Conservation (phyloP, 352 stramenopile species). For the Phytopythium helicoides region DNA sequence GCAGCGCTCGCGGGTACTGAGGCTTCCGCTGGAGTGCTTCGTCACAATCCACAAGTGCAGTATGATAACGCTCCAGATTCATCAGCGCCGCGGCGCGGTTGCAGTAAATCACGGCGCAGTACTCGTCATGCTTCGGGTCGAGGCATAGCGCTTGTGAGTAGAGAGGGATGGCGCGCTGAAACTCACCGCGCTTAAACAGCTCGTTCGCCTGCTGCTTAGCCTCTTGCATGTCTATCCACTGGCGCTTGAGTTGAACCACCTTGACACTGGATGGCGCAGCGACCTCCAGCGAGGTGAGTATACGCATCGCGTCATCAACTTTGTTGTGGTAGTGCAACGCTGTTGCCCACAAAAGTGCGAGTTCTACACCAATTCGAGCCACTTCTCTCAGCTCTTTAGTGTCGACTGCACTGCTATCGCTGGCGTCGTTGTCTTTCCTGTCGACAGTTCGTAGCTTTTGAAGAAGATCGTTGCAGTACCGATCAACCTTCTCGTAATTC, state of each 20-base stretch:
- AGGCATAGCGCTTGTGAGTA: slow-evolving; percentile 70
- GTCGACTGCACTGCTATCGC: not conserved
- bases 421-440: slow-evolving; percentile 1
- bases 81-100: slow-evolving; percentile 83
- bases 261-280: slow-evolving; percentile 69
- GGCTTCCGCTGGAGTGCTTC: slow-evolving; percentile 62
- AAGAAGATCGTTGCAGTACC: slow-evolving; percentile 51
- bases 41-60: slow-evolving; percentile 72
- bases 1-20: slow-evolving; percentile 48
- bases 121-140: slow-evolving; percentile 67
- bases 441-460: slow-evolving; percentile 40
- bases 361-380: slow-evolving; percentile 53
- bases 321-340: slow-evolving; percentile 79
- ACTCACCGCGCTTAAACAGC: slow-evolving; percentile 58
- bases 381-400: slow-evolving; percentile 43
- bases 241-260: slow-evolving; percentile 65
- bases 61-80: slow-evolving; percentile 59
- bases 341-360: slow-evolving; percentile 49
- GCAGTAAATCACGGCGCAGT: slow-evolving; percentile 76
- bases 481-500: slow-evolving; percentile 45
- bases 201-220: slow-evolving; percentile 69
- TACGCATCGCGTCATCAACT: slow-evolving; percentile 46
- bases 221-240: slow-evolving; percentile 65
- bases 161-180: slow-evolving; percentile 40
- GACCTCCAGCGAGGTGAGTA: slow-evolving; percentile 56